Conservation (phyloP, 306 rosid species). For the Quercus wislizeni region DNA sequence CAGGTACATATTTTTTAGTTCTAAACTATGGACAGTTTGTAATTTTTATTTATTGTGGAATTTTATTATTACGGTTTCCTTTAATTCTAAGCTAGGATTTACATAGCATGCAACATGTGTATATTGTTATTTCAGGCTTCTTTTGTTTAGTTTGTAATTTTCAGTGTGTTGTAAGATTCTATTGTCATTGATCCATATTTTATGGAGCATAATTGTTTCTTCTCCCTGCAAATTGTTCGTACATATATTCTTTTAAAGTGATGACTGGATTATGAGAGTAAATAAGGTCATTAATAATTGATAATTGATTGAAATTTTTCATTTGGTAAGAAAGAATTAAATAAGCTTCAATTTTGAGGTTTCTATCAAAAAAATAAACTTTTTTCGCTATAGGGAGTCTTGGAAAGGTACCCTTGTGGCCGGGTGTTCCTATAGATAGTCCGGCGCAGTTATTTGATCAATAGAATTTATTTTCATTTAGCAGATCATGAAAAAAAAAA, state of each 20-base stretch:
- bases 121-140: background rate
- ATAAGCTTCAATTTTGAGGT: background rate
- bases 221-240: background rate
- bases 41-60: background rate
- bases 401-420: background rate
- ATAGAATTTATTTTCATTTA: background rate
- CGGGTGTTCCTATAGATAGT: background rate
- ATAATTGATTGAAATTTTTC: too few species aligned
- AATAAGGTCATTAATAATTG: too few species aligned
- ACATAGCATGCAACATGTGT: background rate
- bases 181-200: background rate
- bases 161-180: background rate
- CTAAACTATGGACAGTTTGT: background rate
- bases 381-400: too few species aligned
- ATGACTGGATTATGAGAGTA: background rate
- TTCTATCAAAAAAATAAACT: too few species aligned
- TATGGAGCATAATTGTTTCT: background rate
- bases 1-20: constrained; percentile 42
- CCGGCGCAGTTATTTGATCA: background rate
- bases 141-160: background rate
- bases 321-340: too few species aligned
- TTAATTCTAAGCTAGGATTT: background rate
- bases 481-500: too few species aligned
- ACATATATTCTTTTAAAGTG: background rate
- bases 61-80: background rate